Evolutionary conservation across 164 flowering plant genomes (phyloP), one percentile per base, ranked within the genome.

Genomic region (Magnolia officinalis): DNA sequence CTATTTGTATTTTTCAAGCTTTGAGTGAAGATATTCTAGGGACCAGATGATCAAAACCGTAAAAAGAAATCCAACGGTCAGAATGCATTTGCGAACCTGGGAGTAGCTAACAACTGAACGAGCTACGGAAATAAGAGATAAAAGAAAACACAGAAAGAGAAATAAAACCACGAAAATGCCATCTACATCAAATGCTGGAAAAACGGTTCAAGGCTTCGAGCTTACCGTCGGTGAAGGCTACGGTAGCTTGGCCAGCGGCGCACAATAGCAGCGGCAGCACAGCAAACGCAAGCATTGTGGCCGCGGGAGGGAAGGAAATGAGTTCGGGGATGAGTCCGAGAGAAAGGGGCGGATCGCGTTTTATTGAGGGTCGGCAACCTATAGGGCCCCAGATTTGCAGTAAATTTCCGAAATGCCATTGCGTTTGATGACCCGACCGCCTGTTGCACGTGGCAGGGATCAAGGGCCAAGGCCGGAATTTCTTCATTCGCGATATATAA

Each of bases 181-280:
- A 10, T 65, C 1, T 8, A 21, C 4, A 9, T 6, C 9, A 63
- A 63, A 63, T 63, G 10, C 19, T 0, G 23, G 21, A 4, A 63
- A 63, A 63, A n/a, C 45, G 45, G 45, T 37, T 37, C 45, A 37
- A 37, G 45, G 45, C 58, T 23, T 16, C 29, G 59, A 76, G 77
- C 85, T 82, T 83, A 87, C 90, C 90, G 71, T 83, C 86, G 16
- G 67, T 78, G 80, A 82, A 29, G 71, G 85, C 70, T 13, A 74
- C 55, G 67, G 82, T 80, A 58, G 72, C 71, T 49, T 79, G 72
- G 73, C 77, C 81, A 72, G 78, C 76, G 81, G 84, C 77, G 72
- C 83, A 82, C 7, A 88, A 77, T 31, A 86, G 84, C 78, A 81
- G 82, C 49, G 79, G 8, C 68, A 84, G 77, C 74, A 77, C 74